phyloP scores from a whole-genome alignment of 768 basidiomycete species.

The Tephrocybe sp. region DNA sequence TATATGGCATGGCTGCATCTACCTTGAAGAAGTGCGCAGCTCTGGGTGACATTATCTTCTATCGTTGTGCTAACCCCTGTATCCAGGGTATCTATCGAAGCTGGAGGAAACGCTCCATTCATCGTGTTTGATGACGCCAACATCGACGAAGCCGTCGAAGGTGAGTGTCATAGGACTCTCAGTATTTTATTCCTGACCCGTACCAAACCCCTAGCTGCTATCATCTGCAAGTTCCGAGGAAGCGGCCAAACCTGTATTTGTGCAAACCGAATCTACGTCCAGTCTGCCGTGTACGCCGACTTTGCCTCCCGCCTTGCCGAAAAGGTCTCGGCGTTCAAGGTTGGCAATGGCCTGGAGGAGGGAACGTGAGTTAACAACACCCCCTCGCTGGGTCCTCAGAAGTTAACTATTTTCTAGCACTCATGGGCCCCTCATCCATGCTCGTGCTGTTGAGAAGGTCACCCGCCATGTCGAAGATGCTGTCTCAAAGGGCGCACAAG shows the following conservation, averaged over 20 bases:
- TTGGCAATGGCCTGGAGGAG: conserved; percentile 85
- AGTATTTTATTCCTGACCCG: background rate
- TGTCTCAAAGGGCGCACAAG: conserved; percentile 76
- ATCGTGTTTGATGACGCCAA: conserved; percentile 98
- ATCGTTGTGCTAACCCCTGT: background rate
- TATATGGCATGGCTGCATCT: conserved; percentile 70
- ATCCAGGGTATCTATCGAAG: conserved; percentile 71
- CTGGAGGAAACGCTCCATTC: conserved; percentile 94
- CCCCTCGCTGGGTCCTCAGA: background rate
- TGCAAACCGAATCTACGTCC: conserved; percentile 92
- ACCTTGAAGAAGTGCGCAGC: conserved; percentile 77
- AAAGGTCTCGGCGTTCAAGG: conserved; percentile 77
- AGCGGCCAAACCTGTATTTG: conserved; percentile 87
- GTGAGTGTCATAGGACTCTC: conserved; percentile 45
- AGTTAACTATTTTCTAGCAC: conserved; percentile 49
- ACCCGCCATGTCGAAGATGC: conserved; percentile 87
- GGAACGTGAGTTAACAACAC: conserved; percentile 54
- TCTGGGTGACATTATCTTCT: background rate
- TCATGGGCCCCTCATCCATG: conserved; percentile 94
- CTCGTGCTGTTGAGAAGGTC: conserved; percentile 83
- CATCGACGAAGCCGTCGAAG: conserved; percentile 87
- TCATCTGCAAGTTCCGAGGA: conserved; percentile 77
- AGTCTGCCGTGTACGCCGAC: conserved; percentile 87
- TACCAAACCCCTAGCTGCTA: conserved; percentile 47
- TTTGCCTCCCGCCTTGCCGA: conserved; percentile 88